Base-by-base conservation (phyloP, 2,329 filamentous ascomycete species). In the Nigrospora sphaerica region DNA sequence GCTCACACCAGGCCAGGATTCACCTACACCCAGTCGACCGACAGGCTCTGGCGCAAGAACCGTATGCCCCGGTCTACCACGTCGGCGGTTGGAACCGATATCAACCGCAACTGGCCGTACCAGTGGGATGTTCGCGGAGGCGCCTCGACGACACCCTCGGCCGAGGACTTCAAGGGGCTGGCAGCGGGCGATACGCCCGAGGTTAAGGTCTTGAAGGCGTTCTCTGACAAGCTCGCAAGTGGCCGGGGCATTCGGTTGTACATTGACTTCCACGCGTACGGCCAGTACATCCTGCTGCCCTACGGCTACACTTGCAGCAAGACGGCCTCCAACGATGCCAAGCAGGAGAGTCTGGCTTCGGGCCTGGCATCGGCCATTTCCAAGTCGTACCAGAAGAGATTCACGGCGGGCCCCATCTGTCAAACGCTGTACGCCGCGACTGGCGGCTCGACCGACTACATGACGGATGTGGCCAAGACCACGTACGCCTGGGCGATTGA, bases 211-310 rank as follows among this genome's bases (percentile, higher is more conserved):
- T 63, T 81, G 33, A 69, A 69, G 31, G 65, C 68, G 6, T 72
- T 74, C 39, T 64, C 77, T 17, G 65, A 68, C 41, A 56, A 61
- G 35, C 56, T 81, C 19, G 64, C 67, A 32, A 52, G 53, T 14
- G 41, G 51, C 4, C 66, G 71, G 42, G 74, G 74, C 3, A 67
- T 80, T 45, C 71, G 75, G 46, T 62, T 78, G 12, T 83, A 75
- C 62, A 73, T 82, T 57, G 79, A 83, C 60, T 75, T 76, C 61
- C 79, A 82, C 60, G 72, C 73, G 18, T 82, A 81, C 62, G 68
- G 68, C 13, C 76, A 81, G 54, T 66, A 71, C 44, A 71, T 80
- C 46, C 65, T 80, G 41, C 70, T 73, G 16, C 75, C 71, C 9
- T 81, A 77, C 58, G 77, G 78, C 14, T 81, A 78, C 62, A 74